A percentile compares a stretch with the other conserved stretches of the same genome.
These are phyloP conservation scores for Ulvella scutata DNA, from an alignment of 139 green algal species.

Conservation along the genomic window DNA sequence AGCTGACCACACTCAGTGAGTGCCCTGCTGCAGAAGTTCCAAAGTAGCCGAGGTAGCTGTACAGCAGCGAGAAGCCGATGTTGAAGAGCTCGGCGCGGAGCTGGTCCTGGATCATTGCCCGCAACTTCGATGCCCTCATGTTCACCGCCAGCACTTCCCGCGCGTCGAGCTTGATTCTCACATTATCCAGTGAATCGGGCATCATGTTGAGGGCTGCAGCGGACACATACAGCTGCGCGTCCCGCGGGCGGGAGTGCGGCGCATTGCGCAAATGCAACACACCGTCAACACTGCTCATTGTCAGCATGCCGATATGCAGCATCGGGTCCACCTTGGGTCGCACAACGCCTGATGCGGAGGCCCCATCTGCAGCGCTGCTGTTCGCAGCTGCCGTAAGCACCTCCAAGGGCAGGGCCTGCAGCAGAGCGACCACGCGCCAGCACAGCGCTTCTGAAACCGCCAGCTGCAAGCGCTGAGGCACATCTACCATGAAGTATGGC, in stretches of 20 bases:
- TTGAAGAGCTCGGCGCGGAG: not conserved
- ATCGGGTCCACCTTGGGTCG: not conserved
- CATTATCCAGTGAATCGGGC: not conserved
- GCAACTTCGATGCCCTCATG: not conserved
- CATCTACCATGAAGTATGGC: not conserved
- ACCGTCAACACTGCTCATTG: not conserved
- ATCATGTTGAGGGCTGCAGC: not conserved
- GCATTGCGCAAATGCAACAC: not conserved
- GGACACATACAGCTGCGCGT: not conserved
- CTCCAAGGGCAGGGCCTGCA: not conserved
- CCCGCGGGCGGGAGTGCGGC: not conserved
- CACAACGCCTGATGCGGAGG: not conserved
- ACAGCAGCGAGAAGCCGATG: not conserved
- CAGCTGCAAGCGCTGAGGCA: not conserved
- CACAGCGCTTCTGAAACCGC: not conserved
- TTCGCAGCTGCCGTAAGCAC: not conserved
- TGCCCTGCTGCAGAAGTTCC: not conserved
- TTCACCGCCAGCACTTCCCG: not conserved
- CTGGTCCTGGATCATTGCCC: slow-evolving; percentile 1
- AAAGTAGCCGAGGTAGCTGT: not conserved
- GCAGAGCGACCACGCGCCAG: not conserved
- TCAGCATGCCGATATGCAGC: not conserved
- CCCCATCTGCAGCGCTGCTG: not conserved
- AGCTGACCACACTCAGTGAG: not conserved
- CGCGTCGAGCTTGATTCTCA: not conserved